Conservation (phyloP, 495 filamentous ascomycete species). For the Barbatosphaeria neglecta region DNA sequence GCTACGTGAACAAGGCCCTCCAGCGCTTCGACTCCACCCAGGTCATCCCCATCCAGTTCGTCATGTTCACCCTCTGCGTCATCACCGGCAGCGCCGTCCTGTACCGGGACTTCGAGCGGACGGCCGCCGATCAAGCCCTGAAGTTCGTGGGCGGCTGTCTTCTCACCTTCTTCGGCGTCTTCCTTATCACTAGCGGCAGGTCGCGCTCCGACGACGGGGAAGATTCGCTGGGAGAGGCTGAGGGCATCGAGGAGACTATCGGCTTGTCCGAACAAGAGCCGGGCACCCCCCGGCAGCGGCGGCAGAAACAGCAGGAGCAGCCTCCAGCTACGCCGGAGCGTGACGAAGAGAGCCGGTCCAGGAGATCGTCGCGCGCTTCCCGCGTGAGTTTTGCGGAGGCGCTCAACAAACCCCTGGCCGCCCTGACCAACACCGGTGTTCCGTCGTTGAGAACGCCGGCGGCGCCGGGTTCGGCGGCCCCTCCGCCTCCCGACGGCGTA, state of each 20-base stretch:
- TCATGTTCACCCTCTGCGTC: constrained; percentile 88
- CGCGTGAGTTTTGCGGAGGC: constrained; percentile 21
- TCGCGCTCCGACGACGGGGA: constrained; percentile 37
- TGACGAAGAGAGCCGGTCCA: constrained; percentile 15
- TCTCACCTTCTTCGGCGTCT: constrained; percentile 88
- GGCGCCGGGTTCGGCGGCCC: constrained; percentile 6
- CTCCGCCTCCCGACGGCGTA: constrained; percentile 5
- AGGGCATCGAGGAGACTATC: constrained; percentile 41
- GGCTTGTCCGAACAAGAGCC: constrained; percentile 27
- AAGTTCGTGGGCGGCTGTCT: constrained; percentile 86
- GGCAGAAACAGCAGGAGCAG: not conserved
- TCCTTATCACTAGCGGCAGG: constrained; percentile 72
- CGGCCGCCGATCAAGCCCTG: constrained; percentile 49
- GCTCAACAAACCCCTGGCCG: constrained; percentile 9
- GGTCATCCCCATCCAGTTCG: constrained; percentile 94
- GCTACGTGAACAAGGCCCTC: constrained; percentile 87
- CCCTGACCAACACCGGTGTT: constrained; percentile 8
- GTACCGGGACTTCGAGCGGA: constrained; percentile 86
- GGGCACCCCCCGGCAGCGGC: constrained; percentile 4
- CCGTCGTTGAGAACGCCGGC: constrained; percentile 9
- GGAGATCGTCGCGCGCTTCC: constrained; percentile 24
- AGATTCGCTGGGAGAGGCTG: constrained; percentile 40
- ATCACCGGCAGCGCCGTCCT: constrained; percentile 88
- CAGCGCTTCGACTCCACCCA: constrained; percentile 94
- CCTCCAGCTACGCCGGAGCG: constrained; percentile 2